Evolutionary conservation across 148 eudicot species (phyloP).

Genomic region (Persicaria maculosa): DNA sequence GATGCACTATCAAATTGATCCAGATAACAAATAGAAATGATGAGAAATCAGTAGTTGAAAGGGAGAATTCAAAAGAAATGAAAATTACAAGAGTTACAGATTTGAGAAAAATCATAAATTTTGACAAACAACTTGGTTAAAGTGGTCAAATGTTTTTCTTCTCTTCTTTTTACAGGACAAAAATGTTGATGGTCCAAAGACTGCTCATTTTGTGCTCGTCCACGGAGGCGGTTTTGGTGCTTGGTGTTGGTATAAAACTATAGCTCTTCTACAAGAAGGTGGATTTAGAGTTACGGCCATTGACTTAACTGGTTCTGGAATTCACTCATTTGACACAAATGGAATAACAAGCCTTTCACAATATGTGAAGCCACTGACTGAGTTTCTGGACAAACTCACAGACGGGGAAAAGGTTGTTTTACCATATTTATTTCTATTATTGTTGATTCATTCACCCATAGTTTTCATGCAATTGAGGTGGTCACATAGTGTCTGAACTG

Average conservation of each 20-base stretch:
- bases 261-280: constrained; percentile 72
- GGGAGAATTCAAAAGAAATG: no score
- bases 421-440: background rate
- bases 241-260: constrained; percentile 99
- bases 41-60: background rate
- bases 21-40: background rate
- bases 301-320: constrained; percentile 89
- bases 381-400: constrained; percentile 60
- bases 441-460: background rate
- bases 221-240: constrained; percentile 99
- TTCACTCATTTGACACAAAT: constrained; percentile 73
- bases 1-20: background rate
- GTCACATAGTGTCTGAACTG: background rate
- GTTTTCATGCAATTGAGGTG: background rate
- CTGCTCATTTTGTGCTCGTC: constrained; percentile 71
- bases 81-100: no score
- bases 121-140: background rate
- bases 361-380: constrained; percentile 76
- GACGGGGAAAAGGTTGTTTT: constrained; percentile 68
- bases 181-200: constrained; percentile 53
- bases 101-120: no score
- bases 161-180: constrained; percentile 37
- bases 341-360: constrained; percentile 63
- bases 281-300: constrained; percentile 79
- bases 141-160: constrained; percentile 11